Percentiles rank a stretch among this genome's conserved stretches.
Conservation (phyloP, 441 rosid species). For the Erysimum cheiri region DNA sequence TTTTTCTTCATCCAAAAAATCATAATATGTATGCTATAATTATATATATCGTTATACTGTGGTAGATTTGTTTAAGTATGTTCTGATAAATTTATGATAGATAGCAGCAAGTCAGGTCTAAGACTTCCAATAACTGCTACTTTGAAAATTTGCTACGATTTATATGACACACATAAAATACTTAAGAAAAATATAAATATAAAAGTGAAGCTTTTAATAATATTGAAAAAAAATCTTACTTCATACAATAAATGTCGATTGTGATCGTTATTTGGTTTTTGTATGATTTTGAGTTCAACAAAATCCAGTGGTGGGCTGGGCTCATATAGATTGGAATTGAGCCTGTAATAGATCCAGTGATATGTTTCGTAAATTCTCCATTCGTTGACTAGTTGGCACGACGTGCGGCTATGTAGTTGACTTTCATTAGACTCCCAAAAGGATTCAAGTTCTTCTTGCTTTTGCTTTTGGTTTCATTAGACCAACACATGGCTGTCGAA, state of each 20-base stretch:
- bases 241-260: no score
- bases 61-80: background rate
- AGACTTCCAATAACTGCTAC: background rate
- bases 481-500: slow-evolving; percentile 58
- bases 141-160: background rate
- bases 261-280: background rate
- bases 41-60: no score
- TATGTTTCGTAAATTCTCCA: background rate
- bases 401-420: background rate
- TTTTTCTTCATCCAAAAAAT: background rate
- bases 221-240: background rate
- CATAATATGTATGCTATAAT: background rate
- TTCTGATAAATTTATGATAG: background rate
- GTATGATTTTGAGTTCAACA: background rate
- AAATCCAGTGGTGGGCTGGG: slow-evolving; percentile 5
- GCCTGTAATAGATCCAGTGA: background rate
- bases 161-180: no score
- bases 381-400: background rate
- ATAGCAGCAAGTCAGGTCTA: background rate
- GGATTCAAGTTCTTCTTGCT: background rate
- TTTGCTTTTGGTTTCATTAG: no score
- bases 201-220: background rate
- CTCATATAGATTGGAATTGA: background rate
- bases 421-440: background rate
- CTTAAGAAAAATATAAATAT: no score